phyloP scores from a whole-genome alignment of 1,139 yeast species.

The Sugiyamaella sp. region DNA sequence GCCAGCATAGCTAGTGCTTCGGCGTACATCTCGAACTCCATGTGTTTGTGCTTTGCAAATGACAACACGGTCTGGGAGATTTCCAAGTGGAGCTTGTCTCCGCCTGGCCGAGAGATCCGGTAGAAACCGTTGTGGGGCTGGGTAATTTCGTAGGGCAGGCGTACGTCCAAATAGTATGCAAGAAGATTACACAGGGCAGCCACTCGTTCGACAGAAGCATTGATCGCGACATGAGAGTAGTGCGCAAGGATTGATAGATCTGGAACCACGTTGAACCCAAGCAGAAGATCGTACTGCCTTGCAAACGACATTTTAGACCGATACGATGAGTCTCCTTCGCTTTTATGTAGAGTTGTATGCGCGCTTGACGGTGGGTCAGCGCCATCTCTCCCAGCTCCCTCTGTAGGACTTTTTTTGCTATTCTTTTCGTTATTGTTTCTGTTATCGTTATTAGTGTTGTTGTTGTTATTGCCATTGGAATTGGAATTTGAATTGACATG shows the following conservation, averaged over 20 bases:
- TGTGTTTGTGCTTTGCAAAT: slow-evolving; percentile 33
- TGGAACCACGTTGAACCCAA: slow-evolving; percentile 39
- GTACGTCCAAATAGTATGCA: slow-evolving; percentile 40
- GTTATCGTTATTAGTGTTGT: too few relatives aligned
- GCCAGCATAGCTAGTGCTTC: slow-evolving; percentile 43
- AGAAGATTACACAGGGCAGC: slow-evolving; percentile 38
- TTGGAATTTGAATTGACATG: too few relatives aligned
- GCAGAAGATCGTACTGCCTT: slow-evolving; percentile 30
- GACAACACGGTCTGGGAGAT: slow-evolving; percentile 24
- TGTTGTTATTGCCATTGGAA: too few relatives aligned
- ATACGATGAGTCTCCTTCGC: neutral
- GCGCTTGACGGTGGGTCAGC: neutral
- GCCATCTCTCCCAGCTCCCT: too few relatives aligned
- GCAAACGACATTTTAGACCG: slow-evolving; percentile 3
- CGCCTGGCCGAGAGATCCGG: slow-evolving; percentile 9
- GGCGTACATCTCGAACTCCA: slow-evolving; percentile 39
- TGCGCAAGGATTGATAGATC: slow-evolving; percentile 39
- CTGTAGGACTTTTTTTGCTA: too few relatives aligned
- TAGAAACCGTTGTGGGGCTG: slow-evolving; percentile 29
- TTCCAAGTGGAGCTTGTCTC: slow-evolving; percentile 15
- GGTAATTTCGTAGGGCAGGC: slow-evolving; percentile 39
- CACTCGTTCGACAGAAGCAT: slow-evolving; percentile 41
- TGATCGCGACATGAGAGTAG: slow-evolving; percentile 37
- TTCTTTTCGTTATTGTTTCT: too few relatives aligned
- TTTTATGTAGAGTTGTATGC: neutral